Conservation (phyloP, 78 protist genomes). For the Dictyostelium intermedium region DNA sequence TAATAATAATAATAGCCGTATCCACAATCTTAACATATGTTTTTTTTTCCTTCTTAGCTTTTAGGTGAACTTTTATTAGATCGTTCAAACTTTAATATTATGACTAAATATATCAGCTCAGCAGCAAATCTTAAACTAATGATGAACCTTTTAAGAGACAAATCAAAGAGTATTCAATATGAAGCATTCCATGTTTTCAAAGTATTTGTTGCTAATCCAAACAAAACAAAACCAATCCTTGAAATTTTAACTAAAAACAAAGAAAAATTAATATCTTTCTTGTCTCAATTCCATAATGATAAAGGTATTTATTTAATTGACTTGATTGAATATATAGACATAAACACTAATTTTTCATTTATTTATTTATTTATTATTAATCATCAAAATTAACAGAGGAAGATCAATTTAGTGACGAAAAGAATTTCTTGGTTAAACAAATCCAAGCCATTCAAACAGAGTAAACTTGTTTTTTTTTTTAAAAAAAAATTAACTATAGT, state of each 20-base stretch:
- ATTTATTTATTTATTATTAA: not conserved
- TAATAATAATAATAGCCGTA: not conserved
- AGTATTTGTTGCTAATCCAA: constrained; percentile 99
- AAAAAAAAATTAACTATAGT: not conserved
- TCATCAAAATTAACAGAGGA: constrained; percentile 85
- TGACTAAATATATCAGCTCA: constrained; percentile 92
- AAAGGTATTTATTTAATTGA: constrained; percentile 35
- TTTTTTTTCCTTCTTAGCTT: constrained; percentile 58
- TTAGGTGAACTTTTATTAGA: constrained; percentile 97
- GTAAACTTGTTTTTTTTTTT: not conserved
- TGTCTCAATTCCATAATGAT: constrained; percentile 93
- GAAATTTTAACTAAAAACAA: constrained; percentile 92
- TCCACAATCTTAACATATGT: not conserved
- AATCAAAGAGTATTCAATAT: constrained; percentile 91
- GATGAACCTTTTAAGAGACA: constrained; percentile 95
- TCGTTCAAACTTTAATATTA: constrained; percentile 93
- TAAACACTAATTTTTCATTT: constrained; percentile 76
- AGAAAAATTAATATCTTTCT: constrained; percentile 88
- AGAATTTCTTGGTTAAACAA: constrained; percentile 90
- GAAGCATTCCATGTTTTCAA: constrained; percentile 99
- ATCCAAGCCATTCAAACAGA: constrained; percentile 81
- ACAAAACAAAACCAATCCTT: constrained; percentile 88
- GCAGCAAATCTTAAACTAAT: constrained; percentile 91
- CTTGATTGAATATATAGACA: no score
- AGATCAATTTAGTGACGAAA: constrained; percentile 96